These are phyloP conservation scores for Hysterangium stoloniferum DNA, from an alignment of 768 basidiomycete species.

Conservation along the genomic window DNA sequence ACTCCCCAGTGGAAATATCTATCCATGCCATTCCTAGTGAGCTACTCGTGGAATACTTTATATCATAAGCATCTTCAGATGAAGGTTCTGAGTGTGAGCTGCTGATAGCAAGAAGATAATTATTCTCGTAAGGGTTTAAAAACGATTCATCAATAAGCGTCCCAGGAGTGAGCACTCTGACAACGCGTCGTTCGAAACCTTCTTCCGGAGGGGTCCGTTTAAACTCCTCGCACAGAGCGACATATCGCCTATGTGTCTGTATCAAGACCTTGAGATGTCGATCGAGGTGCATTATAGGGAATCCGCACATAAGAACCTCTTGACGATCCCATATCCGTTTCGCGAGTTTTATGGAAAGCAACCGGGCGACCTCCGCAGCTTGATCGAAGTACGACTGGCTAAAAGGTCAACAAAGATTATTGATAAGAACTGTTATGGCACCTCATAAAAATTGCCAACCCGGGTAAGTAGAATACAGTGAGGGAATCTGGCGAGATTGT, in stretches of 20 bases:
- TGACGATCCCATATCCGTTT: conserved; percentile 65
- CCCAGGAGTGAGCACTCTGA: conserved; percentile 85
- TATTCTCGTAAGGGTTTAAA: conserved; percentile 78
- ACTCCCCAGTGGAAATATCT: conserved; percentile 91
- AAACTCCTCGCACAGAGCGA: conserved; percentile 94
- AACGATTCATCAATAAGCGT: conserved; percentile 92
- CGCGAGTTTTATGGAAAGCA: conserved; percentile 80
- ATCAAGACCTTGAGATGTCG: conserved; percentile 83
- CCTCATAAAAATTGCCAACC: conserved; percentile 96
- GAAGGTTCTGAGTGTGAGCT: conserved; percentile 15
- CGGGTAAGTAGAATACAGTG: conserved; percentile 87
- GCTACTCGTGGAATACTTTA: conserved; percentile 11
- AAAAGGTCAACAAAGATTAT: neutral
- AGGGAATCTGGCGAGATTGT: conserved; percentile 69
- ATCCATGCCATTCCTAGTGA: conserved; percentile 77
- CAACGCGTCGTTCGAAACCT: conserved; percentile 69
- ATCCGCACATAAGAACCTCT: conserved; percentile 81
- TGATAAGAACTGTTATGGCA: conserved; percentile 26
- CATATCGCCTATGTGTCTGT: conserved; percentile 73
- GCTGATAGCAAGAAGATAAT: conserved; percentile 71
- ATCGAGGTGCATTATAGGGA: conserved; percentile 78
- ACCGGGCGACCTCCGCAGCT: conserved; percentile 64
- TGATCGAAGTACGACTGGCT: conserved; percentile 89
- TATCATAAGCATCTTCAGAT: neutral
- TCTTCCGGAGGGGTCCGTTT: conserved; percentile 43